Evolutionary conservation across 306 rosid genomes (phyloP), one percentile per base, ranked within the genome.

Genomic region (Herpetospermum pedunculosum): DNA sequence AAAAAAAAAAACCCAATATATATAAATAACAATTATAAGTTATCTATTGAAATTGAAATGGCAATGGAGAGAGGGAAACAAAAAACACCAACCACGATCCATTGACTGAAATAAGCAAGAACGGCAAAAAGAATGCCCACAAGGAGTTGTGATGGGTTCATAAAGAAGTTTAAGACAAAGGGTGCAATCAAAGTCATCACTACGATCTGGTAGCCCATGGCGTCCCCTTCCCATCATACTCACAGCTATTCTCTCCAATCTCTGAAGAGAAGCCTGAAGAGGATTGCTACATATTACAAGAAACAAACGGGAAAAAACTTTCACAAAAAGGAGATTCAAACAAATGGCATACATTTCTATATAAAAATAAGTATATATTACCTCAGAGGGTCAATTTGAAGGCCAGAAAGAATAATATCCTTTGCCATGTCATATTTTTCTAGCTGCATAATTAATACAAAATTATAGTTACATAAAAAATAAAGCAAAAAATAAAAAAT

Each of bases 121-220:
- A 9, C 88, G 99, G 83, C 97, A 95, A 81, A 95, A 95, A 10
- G 97, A 88, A 84, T 95, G 99, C 67, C 99, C 99, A 83, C 99
- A 95, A 77, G 99, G 96, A 62, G 97, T 91, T 80, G 99, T 95
- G 60, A 95, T 81, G 68, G 99, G 97, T 79, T 88, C 93, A 62
- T 85, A 91, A 34, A 91, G 80, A 73, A 91, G 85, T 85, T 95
- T 95, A 80, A 91, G 82, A 83, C 99, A 95, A 72, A 95, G 79
- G 40, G 96, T 91, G 82, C 99, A 91, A 84, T 95, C 92, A 78
- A 87, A 95, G 50, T 95, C 99, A 78, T 89, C 97, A 75, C 80
- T 85, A 12, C 89, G 90, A 65, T 95, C 96, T 64, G 92, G 81
- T 60, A 78, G 87, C 65, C 77, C 87, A 60, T 84, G 88, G 75